These are phyloP conservation scores for Scheffersomyces coipomensis DNA, from an alignment of 805 yeast genomes.

Conservation along the genomic window DNA sequence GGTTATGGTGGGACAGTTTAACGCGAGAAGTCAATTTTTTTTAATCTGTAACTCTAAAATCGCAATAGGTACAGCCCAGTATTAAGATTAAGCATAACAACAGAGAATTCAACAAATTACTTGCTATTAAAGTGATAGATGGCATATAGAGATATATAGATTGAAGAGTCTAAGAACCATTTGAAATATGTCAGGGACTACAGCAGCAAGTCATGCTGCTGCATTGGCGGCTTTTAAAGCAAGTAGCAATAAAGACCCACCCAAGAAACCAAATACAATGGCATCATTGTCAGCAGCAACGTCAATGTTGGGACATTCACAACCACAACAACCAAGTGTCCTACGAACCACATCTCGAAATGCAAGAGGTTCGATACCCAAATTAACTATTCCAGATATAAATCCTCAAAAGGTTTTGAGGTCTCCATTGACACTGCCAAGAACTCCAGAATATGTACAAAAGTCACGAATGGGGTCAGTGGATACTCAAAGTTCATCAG, in stretches of 20 bases:
- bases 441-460: background rate
- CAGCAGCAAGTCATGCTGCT: conserved; percentile 39
- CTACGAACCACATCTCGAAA: background rate
- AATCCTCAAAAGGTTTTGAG: background rate
- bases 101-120: too few species aligned
- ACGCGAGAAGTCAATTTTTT: too few species aligned
- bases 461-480: background rate
- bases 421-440: background rate
- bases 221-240: conserved; percentile 44
- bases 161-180: background rate
- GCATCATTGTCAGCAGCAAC: background rate
- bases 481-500: background rate
- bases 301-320: background rate
- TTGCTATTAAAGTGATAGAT: too few species aligned
- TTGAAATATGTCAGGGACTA: background rate
- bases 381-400: background rate
- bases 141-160: too few species aligned
- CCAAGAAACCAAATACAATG: conserved; percentile 1
- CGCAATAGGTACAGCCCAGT: too few species aligned
- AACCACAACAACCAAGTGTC: conserved; percentile 1
- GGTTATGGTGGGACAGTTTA: too few species aligned
- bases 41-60: too few species aligned
- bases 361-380: background rate
- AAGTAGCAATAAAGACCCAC: conserved; percentile 5
- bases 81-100: background rate